Evolutionary conservation across 306 rosid species (phyloP).

Genomic region (Pyrus pyrifolia): DNA sequence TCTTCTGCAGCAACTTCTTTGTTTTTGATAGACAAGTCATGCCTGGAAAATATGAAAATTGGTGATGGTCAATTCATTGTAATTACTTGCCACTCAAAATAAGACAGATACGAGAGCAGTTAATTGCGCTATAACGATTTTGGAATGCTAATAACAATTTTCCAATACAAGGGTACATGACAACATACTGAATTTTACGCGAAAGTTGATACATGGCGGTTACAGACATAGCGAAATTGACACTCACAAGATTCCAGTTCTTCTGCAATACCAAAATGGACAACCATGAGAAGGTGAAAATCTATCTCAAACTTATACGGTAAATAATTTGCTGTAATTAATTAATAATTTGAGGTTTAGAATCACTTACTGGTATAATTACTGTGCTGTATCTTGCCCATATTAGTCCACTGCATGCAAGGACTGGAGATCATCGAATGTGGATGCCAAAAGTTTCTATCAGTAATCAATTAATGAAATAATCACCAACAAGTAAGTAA

Average conservation of each 20-base stretch:
- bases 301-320: not conserved
- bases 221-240: constrained; percentile 9
- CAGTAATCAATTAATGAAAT: not conserved
- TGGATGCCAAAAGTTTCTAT: not conserved
- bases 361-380: constrained; percentile 18
- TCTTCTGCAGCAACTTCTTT: constrained; percentile 1
- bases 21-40: not conserved
- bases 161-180: not conserved
- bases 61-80: not conserved
- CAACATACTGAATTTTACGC: constrained; percentile 18
- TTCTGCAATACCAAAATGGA: constrained; percentile 9
- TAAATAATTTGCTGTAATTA: not conserved
- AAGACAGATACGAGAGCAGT: not conserved
- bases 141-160: not conserved
- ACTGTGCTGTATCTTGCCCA: constrained; percentile 22
- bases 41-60: not conserved
- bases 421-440: not conserved
- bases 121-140: not conserved
- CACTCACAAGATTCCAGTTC: constrained; percentile 21
- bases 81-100: not conserved
- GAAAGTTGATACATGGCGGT: constrained; percentile 15
- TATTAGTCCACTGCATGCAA: constrained; percentile 14
- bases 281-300: not conserved
- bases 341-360: not conserved
- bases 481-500: not conserved